Evolutionary conservation across 108 stramenopile genomes (phyloP).

Genomic region (Pinguiococcus pyrenoidosus): DNA sequence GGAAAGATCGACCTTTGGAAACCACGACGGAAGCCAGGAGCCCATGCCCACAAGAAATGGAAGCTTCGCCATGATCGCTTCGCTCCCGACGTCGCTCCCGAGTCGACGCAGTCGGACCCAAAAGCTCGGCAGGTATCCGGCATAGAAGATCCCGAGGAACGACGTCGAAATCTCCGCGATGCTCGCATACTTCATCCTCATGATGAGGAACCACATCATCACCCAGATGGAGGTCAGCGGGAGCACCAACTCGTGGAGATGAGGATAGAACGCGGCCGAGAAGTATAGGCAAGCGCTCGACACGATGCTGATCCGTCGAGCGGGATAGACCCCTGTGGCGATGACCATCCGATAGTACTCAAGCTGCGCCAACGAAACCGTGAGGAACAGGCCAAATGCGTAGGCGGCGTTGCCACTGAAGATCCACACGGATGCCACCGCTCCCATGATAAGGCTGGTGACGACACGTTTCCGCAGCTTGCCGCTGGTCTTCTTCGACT

Average conservation of each 20-base stretch:
- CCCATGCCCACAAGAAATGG: too few relatives aligned
- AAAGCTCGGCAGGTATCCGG: slow-evolving; percentile 81
- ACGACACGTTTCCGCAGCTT: slow-evolving; percentile 5
- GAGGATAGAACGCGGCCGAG: slow-evolving; percentile 57
- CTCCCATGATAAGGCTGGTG: slow-evolving; percentile 64
- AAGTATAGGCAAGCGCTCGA: slow-evolving; percentile 65
- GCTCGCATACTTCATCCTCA: slow-evolving; percentile 49
- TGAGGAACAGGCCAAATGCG: slow-evolving; percentile 66
- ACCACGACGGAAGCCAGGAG: too few relatives aligned
- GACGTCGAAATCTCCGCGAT: slow-evolving; percentile 88
- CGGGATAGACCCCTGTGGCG: slow-evolving; percentile 68
- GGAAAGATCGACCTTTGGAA: too few relatives aligned
- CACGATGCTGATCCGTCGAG: slow-evolving; percentile 66
- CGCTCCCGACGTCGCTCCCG: not conserved
- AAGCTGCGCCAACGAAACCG: slow-evolving; percentile 59
- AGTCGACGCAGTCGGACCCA: slow-evolving; percentile 60
- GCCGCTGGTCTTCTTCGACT: not conserved
- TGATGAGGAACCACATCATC: slow-evolving; percentile 83
- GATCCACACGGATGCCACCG: slow-evolving; percentile 68
- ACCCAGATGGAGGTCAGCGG: slow-evolving; percentile 51
- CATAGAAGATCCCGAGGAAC: slow-evolving; percentile 89
- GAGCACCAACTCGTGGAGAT: slow-evolving; percentile 60
- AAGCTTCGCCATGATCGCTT: too few relatives aligned
- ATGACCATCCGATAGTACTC: slow-evolving; percentile 95
- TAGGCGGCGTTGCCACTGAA: slow-evolving; percentile 79